phyloP scores from a whole-genome alignment of 192 early-diverging fungal genomes.

The Blastocladiella britannica region DNA sequence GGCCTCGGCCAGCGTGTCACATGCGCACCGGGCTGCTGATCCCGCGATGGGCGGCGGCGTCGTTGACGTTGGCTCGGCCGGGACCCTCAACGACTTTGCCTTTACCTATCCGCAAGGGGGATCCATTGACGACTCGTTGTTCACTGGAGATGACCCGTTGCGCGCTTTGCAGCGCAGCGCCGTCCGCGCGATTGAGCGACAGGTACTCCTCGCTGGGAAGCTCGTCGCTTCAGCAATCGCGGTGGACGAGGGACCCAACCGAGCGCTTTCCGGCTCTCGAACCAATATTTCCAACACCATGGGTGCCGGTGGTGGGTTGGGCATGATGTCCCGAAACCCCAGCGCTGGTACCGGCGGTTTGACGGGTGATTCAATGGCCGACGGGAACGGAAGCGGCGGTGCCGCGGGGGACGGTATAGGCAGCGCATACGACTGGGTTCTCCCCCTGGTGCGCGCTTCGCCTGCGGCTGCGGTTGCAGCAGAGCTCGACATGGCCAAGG shows the following conservation, averaged over 20 bases:
- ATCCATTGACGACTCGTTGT: constrained; percentile 23
- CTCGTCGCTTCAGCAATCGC: constrained; percentile 28
- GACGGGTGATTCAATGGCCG: too few species aligned
- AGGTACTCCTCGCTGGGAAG: constrained; percentile 27
- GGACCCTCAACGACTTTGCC: neutral
- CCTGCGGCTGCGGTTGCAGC: constrained; percentile 23
- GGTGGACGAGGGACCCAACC: too few species aligned
- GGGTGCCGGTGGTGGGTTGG: too few species aligned
- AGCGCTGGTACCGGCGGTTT: too few species aligned
- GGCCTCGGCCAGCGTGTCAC: too few species aligned
- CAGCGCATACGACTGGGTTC: constrained; percentile 29
- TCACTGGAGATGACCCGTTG: neutral
- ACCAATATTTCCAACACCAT: too few species aligned
- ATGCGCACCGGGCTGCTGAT: too few species aligned
- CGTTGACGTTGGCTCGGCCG: constrained; percentile 4
- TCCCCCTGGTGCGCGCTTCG: constrained; percentile 26
- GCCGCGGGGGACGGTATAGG: constrained; percentile 10
- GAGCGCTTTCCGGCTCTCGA: too few species aligned
- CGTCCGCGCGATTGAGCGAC: constrained; percentile 16
- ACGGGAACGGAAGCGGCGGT: too few species aligned
- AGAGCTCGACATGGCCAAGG: constrained; percentile 39
- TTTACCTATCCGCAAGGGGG: too few species aligned
- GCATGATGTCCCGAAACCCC: too few species aligned
- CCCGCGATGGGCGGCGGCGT: constrained; percentile 20
- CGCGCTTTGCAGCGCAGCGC: constrained; percentile 2